Evolutionary conservation across 257 asterid species (phyloP), one percentile per base, ranked within the genome.

Genomic region (Verbascum thapsus): DNA sequence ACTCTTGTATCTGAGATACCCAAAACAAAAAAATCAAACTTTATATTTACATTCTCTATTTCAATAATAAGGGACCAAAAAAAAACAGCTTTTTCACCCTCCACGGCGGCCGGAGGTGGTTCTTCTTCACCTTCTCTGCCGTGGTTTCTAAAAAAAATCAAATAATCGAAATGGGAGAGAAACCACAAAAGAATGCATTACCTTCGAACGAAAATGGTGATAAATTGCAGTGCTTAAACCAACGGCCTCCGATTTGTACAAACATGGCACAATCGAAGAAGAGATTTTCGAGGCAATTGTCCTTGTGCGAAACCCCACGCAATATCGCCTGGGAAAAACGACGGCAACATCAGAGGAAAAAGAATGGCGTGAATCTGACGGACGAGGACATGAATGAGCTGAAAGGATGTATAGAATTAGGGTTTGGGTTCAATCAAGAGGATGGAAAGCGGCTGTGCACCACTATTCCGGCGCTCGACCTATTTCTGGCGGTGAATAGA

Each of bases 381-480:
- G 98, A 91, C 13, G 98, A 86, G 64, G 98, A 91, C 40, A 68
- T 91, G 34, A 84, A 73, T 2, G 98, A 91, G 83, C 80, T 91
- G 2, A 91, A 80, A 53, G 98, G 96, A 11, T 86, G 91, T 76
- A 91, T 91, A 17, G 96, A 91, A 67, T 70, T 91, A 0, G 98
- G 98, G 2, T 91, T 91, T 55, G 96, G 98, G 1, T 91, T 91
- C 70, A 81, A 85, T 1, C 96, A 86, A 58, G 88, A 85, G 45
- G 75, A 80, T 35, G 96, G 95, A 19, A 88, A 80, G 54, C 72
- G 73, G 4, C 81, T 91, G 0, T 80, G 96, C 74, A 52, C 74
- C 19, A 91, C 98, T 7, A 67, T 91, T 22, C 98, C 98, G 0
- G 98, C 98, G 0, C 78, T 91, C 0, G 98, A 91, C 76, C 90